A percentile compares a stretch with the other conserved stretches of the same genome.
Evolutionary conservation across 345 rosid genomes (phyloP).

Genomic region (Salix viminalis): DNA sequence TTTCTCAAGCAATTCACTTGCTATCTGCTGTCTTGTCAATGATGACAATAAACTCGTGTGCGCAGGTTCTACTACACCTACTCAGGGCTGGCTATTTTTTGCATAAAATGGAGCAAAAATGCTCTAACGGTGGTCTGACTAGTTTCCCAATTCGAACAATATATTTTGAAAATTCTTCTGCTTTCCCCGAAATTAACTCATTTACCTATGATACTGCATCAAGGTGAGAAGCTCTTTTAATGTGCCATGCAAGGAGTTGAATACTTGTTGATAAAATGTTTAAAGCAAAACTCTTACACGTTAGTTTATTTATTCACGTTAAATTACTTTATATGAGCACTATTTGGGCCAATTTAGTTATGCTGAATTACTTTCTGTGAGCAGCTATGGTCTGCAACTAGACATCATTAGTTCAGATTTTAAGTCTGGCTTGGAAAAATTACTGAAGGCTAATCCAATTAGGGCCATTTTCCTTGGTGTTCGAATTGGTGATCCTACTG

Average conservation of each 20-base stretch:
- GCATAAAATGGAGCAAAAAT: constrained; percentile 53
- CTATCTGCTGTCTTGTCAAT: constrained; percentile 20
- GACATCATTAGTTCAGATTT: constrained; percentile 80
- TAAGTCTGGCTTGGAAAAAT: constrained; percentile 91
- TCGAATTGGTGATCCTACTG: constrained; percentile 98
- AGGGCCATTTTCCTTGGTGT: constrained; percentile 98
- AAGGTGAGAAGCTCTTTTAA: constrained; percentile 37
- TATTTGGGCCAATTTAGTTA: too few relatives aligned
- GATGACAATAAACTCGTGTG: constrained; percentile 23
- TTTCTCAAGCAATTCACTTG: constrained; percentile 6
- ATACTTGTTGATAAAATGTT: neutral
- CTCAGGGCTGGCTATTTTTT: constrained; percentile 87
- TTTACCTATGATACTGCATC: constrained; percentile 84
- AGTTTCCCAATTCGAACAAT: constrained; percentile 81
- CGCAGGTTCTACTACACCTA: constrained; percentile 85
- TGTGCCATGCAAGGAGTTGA: neutral
- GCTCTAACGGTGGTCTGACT: constrained; percentile 53
- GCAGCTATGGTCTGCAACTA: constrained; percentile 75
- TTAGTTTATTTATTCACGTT: neutral
- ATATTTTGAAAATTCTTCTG: constrained; percentile 82
- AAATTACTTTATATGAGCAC: neutral
- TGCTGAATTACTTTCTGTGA: constrained; percentile 16
- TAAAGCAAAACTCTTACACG: neutral
- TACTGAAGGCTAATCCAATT: constrained; percentile 71
- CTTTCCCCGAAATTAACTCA: constrained; percentile 81